Evolutionary conservation across 495 filamentous ascomycete species (phyloP), one percentile per base, ranked within the genome.

Genomic region (Lasiosphaeria ovina): DNA sequence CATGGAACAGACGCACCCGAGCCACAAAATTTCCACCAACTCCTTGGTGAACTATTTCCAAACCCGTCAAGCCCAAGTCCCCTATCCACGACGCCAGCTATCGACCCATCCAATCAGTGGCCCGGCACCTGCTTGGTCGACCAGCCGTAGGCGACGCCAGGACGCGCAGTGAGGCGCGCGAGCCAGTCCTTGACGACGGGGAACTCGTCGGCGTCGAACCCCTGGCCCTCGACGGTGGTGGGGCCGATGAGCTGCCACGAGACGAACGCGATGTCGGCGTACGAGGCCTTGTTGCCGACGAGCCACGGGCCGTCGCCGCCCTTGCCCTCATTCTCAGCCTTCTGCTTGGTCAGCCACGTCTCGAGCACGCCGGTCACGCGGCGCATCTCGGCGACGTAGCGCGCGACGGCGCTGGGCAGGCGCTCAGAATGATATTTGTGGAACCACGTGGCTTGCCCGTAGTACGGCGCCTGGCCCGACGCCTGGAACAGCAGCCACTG

Each of bases 391-490:
- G 82, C 81, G 12, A 70, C 32, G 55, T 89, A 91, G 7, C 87
- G 78, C 35, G 84, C 79, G 8, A 81, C 67, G 1, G 83, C 87
- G 35, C 76, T 83, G 11, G 76, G 79, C 17, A 89, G 24, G 70
- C 84, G 76, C 71, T 88, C 85, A 0, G 77, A 42, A 73, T 90
- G 85, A 62, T 65, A 78, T 8, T 62, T 62, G 6, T 54, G 68
- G 72, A 90, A 68, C 72, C 77, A 77, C 14, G 63, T 68, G 0
- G 74, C 74, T 66, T 87, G 84, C 17, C 85, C 83, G 63, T 78
- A 90, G 73, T 88, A 90, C 0, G 87, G 87, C 1, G 85, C 87
- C 69, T 90, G 88, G n/a, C 87, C 86, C 3, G 79, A 80, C 64
- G 79, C 74, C 73, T 91, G 88, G 76, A 84, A 89, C 68, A 79